Evolutionary conservation across 306 rosid genomes (phyloP).

Genomic region (Cucumis cinereus): DNA sequence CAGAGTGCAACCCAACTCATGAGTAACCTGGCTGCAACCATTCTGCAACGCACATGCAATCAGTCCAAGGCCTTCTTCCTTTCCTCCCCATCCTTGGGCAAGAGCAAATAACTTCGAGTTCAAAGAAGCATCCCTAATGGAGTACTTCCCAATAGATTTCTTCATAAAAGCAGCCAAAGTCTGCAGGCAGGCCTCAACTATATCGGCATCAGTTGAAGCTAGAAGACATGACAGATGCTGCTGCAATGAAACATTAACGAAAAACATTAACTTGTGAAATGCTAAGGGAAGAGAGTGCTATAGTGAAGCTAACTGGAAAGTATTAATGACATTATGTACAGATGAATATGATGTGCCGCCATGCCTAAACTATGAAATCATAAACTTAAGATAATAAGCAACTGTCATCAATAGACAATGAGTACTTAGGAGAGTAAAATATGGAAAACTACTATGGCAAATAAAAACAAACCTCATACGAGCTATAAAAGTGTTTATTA

Average conservation of each 20-base stretch:
- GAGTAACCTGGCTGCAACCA: slow-evolving; percentile 49
- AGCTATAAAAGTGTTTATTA: slow-evolving; percentile 89
- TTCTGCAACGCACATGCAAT: slow-evolving; percentile 59
- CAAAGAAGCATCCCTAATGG: slow-evolving; percentile 65
- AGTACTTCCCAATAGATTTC: slow-evolving; percentile 81
- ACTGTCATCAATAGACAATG: neutral
- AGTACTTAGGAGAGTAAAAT: neutral
- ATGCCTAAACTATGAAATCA: neutral
- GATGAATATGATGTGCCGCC: neutral
- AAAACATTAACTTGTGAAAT: slow-evolving; percentile 4
- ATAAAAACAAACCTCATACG: slow-evolving; percentile 61
- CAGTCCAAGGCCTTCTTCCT: slow-evolving; percentile 98
- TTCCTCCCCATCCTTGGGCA: slow-evolving; percentile 99
- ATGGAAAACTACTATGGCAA: neutral
- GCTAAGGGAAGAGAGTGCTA: slow-evolving; percentile 1
- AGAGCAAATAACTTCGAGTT: slow-evolving; percentile 79
- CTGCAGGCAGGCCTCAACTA: slow-evolving; percentile 87
- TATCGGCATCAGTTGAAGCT: slow-evolving; percentile 90
- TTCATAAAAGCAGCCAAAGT: slow-evolving; percentile 82
- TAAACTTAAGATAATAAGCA: neutral
- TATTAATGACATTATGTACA: neutral
- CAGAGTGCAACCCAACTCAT: slow-evolving; percentile 78
- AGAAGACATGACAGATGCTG: slow-evolving; percentile 95
- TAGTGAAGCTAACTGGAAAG: neutral
- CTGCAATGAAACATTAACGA: slow-evolving; percentile 44